Base-by-base conservation (phyloP, 257 asterid genomes). In the Scutellaria galericulata region DNA sequence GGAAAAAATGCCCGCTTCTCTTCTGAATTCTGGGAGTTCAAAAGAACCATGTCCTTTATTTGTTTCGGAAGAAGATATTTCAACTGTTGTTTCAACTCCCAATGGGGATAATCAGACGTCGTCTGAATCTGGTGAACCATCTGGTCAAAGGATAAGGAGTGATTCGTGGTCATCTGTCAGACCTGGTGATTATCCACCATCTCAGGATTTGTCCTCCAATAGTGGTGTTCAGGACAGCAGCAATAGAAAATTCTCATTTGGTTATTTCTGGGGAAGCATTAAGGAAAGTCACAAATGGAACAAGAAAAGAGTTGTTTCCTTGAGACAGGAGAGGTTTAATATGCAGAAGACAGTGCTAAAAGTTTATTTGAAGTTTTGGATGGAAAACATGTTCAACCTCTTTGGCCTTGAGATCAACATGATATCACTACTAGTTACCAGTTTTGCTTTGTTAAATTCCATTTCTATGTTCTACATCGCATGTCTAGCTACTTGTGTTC, bases 381-480 rank as follows among this genome's bases (percentile, higher is more conserved):
- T 83, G 56, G 99, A 95, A 82, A 95, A 95, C 83, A 81, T 95
- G 96, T 95, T 90, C 84, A 95, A 88, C 78, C 96, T 95, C 70
- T 90, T 90, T 71, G 99, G 99, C 74, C 99, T 95, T 72, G 98
- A 95, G 92, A 92, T 95, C 78, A 92, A 87, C 78, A 95, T 95
- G 99, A 76, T 90, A 22, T 94, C 86, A 35, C 81, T 95, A 71
- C 86, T 95, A 59, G 83, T 95, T 69, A 88, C 99, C 78, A 95
- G 99, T 83, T 95, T 95, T 77, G 98, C 97, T 48, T 78, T 92
- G 81, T 80, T 95, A 45, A 95, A 95, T 78, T 96, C 91, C 37
- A 54, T 90, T 78, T 95, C 99, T 47, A 75, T 95, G 78, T 78
- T 92, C 66, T 95, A 92, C 61, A 84, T 95, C 74, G 93, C 83